These are phyloP conservation scores for Beauveria sp. DNA, from an alignment of 2,329 filamentous ascomycete species.

Conservation along the genomic window DNA sequence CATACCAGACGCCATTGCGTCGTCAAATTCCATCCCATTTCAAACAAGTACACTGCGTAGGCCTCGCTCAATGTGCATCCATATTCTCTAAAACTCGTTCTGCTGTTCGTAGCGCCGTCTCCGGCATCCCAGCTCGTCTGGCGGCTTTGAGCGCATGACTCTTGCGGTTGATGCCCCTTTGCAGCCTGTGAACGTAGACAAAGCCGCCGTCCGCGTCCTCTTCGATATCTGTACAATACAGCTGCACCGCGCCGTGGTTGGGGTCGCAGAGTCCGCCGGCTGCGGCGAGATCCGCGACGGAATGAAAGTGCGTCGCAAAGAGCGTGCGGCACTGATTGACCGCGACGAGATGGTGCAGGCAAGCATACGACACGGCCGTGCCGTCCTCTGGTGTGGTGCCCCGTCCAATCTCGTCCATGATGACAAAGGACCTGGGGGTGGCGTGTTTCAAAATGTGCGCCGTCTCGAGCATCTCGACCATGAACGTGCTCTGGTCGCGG, in stretches of 20 bases:
- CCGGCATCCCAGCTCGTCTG: slow-evolving; percentile 71
- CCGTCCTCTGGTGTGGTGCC: slow-evolving; percentile 93
- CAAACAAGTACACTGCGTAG: neutral
- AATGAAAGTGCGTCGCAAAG: slow-evolving; percentile 95
- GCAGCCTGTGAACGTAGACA: slow-evolving; percentile 77
- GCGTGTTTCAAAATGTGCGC: slow-evolving; percentile 81
- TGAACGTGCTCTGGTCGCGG: slow-evolving; percentile 92
- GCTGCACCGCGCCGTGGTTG: slow-evolving; percentile 44
- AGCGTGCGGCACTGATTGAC: slow-evolving; percentile 72
- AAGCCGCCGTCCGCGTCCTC: slow-evolving; percentile 67
- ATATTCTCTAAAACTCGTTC: slow-evolving; percentile 39
- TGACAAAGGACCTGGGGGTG: slow-evolving; percentile 78
- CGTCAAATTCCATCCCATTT: neutral
- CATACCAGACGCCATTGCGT: neutral
- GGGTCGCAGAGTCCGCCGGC: slow-evolving; percentile 36
- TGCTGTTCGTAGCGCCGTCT: slow-evolving; percentile 62
- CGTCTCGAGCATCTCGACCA: slow-evolving; percentile 99
- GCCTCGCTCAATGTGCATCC: neutral
- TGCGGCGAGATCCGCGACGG: slow-evolving; percentile 66
- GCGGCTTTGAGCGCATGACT: slow-evolving; percentile 97
- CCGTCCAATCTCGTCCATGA: slow-evolving; percentile 97
- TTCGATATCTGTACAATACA: slow-evolving; percentile 83
- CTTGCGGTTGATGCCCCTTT: slow-evolving; percentile 72
- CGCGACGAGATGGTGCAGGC: slow-evolving; percentile 72
- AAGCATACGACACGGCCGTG: slow-evolving; percentile 81